Conservation (phyloP, 345 rosid genomes). For the Euphorbia peplus region DNA sequence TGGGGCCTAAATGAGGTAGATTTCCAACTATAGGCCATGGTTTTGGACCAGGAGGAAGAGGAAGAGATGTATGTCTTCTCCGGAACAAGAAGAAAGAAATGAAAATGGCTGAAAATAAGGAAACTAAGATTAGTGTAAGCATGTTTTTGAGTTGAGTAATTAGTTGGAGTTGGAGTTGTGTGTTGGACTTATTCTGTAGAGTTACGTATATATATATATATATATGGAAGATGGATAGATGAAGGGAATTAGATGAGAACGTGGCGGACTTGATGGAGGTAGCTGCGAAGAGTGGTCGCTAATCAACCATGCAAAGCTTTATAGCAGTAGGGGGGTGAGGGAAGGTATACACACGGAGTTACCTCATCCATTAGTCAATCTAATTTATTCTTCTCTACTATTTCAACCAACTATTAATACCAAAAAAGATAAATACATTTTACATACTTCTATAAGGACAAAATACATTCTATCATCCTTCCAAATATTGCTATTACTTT, state of each 20-base stretch:
- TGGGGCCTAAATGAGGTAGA: slow-evolving; percentile 72
- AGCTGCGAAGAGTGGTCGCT: not conserved
- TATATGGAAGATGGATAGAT: not conserved
- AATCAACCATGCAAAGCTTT: not conserved
- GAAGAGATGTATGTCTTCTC: slow-evolving; percentile 21
- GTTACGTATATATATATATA: not conserved
- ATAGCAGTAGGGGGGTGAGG: no score
- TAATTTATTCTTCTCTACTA: no score
- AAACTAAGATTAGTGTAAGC: slow-evolving; percentile 7
- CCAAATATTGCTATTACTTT: no score
- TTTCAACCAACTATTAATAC: no score
- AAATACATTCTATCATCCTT: no score
- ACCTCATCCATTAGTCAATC: not conserved
- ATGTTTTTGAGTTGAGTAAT: not conserved
- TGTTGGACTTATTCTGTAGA: not conserved
- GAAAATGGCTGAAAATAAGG: slow-evolving; percentile 18
- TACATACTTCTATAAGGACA: no score
- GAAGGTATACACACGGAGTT: not conserved
- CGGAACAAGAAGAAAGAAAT: slow-evolving; percentile 35
- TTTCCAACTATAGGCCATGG: slow-evolving; percentile 92
- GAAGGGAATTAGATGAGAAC: not conserved
- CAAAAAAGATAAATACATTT: no score
- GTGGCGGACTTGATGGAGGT: not conserved
- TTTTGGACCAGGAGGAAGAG: slow-evolving; percentile 81
- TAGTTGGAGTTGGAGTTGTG: not conserved